Conservation (phyloP, 495 filamentous ascomycete genomes). For the Antarctomyces pellizariae region DNA sequence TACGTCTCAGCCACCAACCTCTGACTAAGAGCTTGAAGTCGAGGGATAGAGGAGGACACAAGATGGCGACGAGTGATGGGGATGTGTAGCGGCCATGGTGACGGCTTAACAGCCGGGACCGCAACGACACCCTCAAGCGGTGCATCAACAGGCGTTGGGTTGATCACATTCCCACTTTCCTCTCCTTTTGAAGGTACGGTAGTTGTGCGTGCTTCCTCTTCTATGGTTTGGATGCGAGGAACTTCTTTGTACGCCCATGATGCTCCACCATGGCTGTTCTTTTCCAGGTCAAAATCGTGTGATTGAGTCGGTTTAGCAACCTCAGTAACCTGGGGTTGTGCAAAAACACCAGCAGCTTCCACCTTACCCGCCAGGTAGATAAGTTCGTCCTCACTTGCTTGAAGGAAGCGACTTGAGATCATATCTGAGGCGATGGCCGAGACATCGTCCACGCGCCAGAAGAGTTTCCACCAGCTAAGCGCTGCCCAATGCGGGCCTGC, state of each 20-base stretch:
- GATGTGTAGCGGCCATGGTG: conserved; percentile 23
- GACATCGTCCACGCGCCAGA: conserved; percentile 88
- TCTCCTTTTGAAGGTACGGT: not conserved
- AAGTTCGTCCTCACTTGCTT: conserved; percentile 44
- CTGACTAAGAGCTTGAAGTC: conserved; percentile 61
- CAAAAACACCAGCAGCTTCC: conserved; percentile 36
- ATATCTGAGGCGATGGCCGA: conserved; percentile 57
- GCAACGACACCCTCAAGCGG: conserved; percentile 14
- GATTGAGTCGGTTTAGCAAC: not conserved
- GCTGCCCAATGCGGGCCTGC: conserved; percentile 43
- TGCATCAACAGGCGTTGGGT: too few relatives aligned
- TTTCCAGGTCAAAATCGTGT: too few relatives aligned
- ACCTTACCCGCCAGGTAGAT: conserved; percentile 68
- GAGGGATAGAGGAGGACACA: conserved; percentile 37
- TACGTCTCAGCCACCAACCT: conserved; percentile 55
- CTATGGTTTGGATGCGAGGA: too few relatives aligned
- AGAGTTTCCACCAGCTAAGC: conserved; percentile 81
- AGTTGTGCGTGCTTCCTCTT: not conserved
- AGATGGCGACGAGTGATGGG: conserved; percentile 34
- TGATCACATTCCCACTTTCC: not conserved
- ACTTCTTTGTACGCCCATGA: too few relatives aligned
- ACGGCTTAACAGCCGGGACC: conserved; percentile 1
- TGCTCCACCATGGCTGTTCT: too few relatives aligned
- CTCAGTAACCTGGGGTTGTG: not conserved
- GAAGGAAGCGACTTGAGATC: conserved; percentile 47